Evolutionary conservation across 306 rosid genomes (phyloP).

Genomic region (Aeschynomene evenia): DNA sequence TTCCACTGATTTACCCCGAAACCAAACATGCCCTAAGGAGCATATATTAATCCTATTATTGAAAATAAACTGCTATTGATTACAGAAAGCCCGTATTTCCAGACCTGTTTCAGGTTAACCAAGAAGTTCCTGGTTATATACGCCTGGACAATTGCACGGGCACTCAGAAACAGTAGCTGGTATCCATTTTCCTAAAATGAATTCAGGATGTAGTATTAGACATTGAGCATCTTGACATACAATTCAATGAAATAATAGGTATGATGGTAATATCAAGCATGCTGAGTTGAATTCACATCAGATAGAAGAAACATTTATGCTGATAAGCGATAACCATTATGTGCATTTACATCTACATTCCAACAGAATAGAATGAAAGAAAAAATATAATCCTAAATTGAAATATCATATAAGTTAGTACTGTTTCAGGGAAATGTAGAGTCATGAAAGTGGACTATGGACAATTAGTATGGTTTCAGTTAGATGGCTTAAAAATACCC

Average conservation of each 20-base stretch:
- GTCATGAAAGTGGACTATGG: not conserved
- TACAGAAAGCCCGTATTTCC: slow-evolving; percentile 1
- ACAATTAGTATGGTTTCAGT: not conserved
- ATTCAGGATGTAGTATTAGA: slow-evolving; percentile 24
- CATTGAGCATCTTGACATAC: slow-evolving; percentile 13
- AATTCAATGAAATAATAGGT: slow-evolving; percentile 4
- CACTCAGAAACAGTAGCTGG: slow-evolving; percentile 95
- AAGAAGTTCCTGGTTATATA: slow-evolving; percentile 89
- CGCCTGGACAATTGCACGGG: slow-evolving; percentile 98
- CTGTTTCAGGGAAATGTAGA: not conserved
- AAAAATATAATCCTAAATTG: not conserved
- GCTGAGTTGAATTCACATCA: slow-evolving; percentile 18
- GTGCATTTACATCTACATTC: not conserved
- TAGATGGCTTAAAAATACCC: not conserved
- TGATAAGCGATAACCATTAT: slow-evolving; percentile 14
- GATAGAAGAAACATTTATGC: slow-evolving; percentile 2
- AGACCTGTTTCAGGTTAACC: slow-evolving; percentile 79
- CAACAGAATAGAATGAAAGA: not conserved
- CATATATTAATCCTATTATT: not conserved
- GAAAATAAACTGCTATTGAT: slow-evolving; percentile 13
- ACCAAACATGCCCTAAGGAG: no score
- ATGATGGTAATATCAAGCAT: slow-evolving; percentile 7
- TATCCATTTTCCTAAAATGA: slow-evolving; percentile 92
- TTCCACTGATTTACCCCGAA: no score
- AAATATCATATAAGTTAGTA: no score